A percentile compares a stretch with the other conserved stretches of the same genome.
Evolutionary conservation across 176 grass and related monocot genomes (phyloP).

Genomic region (Carex pumila): DNA sequence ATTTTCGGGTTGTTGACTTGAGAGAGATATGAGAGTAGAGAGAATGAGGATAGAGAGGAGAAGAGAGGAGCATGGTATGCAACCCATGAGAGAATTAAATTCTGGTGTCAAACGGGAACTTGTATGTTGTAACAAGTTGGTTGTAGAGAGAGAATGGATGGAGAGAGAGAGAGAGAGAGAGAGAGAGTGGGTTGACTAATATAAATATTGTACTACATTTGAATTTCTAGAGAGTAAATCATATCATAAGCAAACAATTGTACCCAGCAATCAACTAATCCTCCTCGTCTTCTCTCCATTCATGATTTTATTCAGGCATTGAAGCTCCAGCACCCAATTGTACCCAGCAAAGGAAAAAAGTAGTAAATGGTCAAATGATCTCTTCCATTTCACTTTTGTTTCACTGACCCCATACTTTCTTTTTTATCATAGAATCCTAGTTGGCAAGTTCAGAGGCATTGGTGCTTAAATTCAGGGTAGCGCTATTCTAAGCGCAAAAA

Average conservation of each 20-base stretch:
- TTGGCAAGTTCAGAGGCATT: background rate
- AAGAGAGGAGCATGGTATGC: background rate
- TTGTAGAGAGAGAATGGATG: background rate
- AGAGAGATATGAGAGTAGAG: background rate
- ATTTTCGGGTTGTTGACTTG: background rate
- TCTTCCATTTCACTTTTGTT: background rate
- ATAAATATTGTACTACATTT: background rate
- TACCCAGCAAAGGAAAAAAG: background rate
- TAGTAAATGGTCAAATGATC: background rate
- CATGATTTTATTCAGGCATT: too few relatives aligned
- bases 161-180: background rate
- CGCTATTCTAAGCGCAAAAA: too few relatives aligned
- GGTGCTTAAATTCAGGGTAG: background rate
- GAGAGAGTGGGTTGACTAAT: background rate
- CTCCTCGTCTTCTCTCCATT: too few relatives aligned
- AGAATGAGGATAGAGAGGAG: background rate
- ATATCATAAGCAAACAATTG: background rate
- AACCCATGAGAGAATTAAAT: slow-evolving; percentile 13
- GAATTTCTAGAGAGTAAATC: background rate
- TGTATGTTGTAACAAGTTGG: background rate
- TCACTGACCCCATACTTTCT: background rate
- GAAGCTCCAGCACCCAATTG: too few relatives aligned
- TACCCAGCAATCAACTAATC: too few relatives aligned
- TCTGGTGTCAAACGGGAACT: background rate
- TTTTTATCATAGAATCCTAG: background rate